Evolutionary conservation across 805 yeast species (phyloP).

Genomic region (Saturnispora galanensis): DNA sequence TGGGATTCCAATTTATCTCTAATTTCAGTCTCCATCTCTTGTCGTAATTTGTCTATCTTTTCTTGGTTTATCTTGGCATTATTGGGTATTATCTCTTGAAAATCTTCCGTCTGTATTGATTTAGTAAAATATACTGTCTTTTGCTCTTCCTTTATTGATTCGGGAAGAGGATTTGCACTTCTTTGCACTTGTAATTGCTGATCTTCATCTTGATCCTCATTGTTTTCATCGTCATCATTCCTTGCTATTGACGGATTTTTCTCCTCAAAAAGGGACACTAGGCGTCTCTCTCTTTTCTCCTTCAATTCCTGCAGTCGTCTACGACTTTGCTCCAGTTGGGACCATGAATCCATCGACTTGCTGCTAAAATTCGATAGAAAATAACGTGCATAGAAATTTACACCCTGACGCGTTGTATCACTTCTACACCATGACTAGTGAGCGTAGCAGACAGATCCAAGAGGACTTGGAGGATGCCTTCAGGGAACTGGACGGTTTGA

Average conservation of each 20-base stretch:
- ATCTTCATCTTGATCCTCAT: neutral
- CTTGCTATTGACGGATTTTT: neutral
- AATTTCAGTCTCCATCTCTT: conserved; percentile 1
- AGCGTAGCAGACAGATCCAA: conserved; percentile 1
- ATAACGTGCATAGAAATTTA: neutral
- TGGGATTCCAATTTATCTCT: conserved; percentile 2
- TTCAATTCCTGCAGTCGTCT: conserved; percentile 43
- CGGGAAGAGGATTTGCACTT: no score
- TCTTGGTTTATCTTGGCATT: neutral
- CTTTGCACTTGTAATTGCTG: neutral
- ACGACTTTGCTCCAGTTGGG: conserved; percentile 39
- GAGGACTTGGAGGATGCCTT: conserved; percentile 60
- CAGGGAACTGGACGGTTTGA: conserved; percentile 45
- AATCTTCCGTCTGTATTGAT: conserved; percentile 8
- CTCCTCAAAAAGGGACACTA: conserved; percentile 7
- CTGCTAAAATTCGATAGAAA: neutral
- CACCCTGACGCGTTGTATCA: neutral
- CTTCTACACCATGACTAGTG: neutral
- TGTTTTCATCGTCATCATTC: neutral
- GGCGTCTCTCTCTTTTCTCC: conserved; percentile 32
- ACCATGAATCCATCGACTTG: conserved; percentile 19
- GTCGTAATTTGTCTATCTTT: conserved; percentile 11
- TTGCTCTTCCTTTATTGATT: no score
- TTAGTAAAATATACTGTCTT: conserved; percentile 1
- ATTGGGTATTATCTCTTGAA: neutral